Conservation (phyloP, 2,329 filamentous ascomycete genomes). For the Alternaria atra region DNA sequence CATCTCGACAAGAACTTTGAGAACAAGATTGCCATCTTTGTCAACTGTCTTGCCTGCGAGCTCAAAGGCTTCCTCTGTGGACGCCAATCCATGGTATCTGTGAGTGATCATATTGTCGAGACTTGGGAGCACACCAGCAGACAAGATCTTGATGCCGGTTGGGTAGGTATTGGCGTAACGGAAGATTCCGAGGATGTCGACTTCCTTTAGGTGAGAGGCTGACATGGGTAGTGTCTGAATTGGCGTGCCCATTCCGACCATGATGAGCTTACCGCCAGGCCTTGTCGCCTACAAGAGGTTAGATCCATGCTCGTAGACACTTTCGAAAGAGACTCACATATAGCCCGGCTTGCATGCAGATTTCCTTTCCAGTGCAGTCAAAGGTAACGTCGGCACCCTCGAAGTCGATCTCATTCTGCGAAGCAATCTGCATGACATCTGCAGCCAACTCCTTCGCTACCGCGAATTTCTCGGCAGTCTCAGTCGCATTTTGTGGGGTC, state of each 20-base stretch:
- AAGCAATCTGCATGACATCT: constrained; percentile 50
- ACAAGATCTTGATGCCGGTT: constrained; percentile 62
- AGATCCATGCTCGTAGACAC: constrained; percentile 17
- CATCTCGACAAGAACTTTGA: constrained; percentile 59
- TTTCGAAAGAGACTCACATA: constrained; percentile 42
- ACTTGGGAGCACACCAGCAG: constrained; percentile 58
- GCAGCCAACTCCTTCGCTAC: constrained; percentile 48
- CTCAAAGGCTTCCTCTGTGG: constrained; percentile 62
- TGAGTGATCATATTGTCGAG: constrained; percentile 65
- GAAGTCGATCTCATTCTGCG: constrained; percentile 47
- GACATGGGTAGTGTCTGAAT: constrained; percentile 64
- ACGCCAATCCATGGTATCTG: constrained; percentile 56
- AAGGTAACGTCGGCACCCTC: constrained; percentile 54
- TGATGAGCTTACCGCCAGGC: constrained; percentile 62
- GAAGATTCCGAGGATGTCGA: constrained; percentile 67
- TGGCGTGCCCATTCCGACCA: constrained; percentile 67
- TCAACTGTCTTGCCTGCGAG: constrained; percentile 62
- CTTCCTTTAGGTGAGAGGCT: constrained; percentile 64
- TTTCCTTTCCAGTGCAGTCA: constrained; percentile 55
- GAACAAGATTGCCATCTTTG: constrained; percentile 61
- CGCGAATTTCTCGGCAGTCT: constrained; percentile 44
- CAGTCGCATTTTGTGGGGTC: constrained; percentile 32
- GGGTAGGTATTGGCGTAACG: constrained; percentile 65
- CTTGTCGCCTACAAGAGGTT: constrained; percentile 46
- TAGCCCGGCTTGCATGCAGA: constrained; percentile 55